Base-by-base conservation (phyloP, 164 flowering plant genomes). In the Berberis thunbergii region DNA sequence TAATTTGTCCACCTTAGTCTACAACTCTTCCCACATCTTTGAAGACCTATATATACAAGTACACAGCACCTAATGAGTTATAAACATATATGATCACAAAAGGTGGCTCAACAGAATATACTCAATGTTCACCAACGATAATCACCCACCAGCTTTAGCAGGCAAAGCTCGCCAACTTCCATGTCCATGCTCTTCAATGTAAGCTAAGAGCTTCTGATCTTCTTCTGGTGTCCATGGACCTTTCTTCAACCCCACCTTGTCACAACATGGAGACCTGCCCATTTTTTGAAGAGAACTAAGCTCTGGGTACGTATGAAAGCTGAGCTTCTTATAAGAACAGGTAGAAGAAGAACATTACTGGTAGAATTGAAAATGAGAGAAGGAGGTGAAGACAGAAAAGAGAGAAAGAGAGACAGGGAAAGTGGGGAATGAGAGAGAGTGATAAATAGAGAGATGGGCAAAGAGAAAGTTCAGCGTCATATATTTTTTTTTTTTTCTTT, bases 201-300 rank as follows among this genome's bases (percentile, higher is more conserved):
- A 82, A 69, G 96, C 96, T n/a, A 92, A 74, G 66, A 92, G 96
- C 69, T 89, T 92, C 66, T 89, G 92, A 67, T 92, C 98, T 78
- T 91, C 97, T 73, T 91, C 96, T 5, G 97, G 96, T 2, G 97
- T 91, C 97, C 97, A 91, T 42, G 97, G 94, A 0, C 97, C 96
- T 80, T 89, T 91, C 86, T 88, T 91, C 79, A 91, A 69, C 1
- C 98, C 98, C 2, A 87, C 86, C 64, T 89, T 91, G 62, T 91
- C 65, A 53, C 65, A 63, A 43, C 65, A 63, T 10, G 65, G 65
- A 42, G 71, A 60, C 41, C 65, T 38, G 1, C 65, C 64, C 64
- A 67, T 61, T 50, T 26, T 26, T 12, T 11, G 38, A 49, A 10
- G 40, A 6, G 26, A 41, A 41, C 45, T 52, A 62, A 8, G 26